Conservation (phyloP, 331 rosid species). For the Saraca asoca region DNA sequence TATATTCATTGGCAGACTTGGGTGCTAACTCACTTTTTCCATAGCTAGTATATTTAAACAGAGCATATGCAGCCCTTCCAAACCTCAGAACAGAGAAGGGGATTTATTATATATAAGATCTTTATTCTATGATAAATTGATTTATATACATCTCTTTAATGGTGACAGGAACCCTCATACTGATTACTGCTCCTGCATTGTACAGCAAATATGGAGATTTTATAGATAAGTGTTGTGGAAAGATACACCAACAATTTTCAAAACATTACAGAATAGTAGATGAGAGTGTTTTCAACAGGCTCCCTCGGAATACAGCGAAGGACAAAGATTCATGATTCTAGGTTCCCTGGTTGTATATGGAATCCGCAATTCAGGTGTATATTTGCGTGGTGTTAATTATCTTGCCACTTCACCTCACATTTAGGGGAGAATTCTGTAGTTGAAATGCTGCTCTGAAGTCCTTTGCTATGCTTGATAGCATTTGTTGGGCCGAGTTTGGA, state of each 20-base stretch:
- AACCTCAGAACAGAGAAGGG: background rate
- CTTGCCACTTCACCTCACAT: conserved; percentile 1
- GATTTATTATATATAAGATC: conserved; percentile 3
- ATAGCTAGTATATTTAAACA: background rate
- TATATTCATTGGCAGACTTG: background rate
- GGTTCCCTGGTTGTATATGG: conserved; percentile 4
- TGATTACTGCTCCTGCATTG: conserved; percentile 73
- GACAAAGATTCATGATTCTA: conserved; percentile 64
- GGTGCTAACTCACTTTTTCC: background rate
- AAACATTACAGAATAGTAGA: conserved; percentile 83
- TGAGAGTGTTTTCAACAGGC: conserved; percentile 67
- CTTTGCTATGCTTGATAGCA: conserved; percentile 11
- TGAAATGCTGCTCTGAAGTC: conserved; percentile 21
- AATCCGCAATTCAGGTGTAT: background rate
- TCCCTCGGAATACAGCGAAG: conserved; percentile 58
- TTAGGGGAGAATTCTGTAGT: conserved; percentile 27
- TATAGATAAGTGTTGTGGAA: conserved; percentile 63
- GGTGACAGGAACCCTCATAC: conserved; percentile 68
- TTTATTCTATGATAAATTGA: background rate
- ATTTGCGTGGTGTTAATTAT: background rate
- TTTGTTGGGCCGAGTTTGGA: background rate
- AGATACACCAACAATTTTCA: conserved; percentile 69
- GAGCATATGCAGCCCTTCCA: conserved; percentile 3
- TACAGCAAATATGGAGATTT: conserved; percentile 59
- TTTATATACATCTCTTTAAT: conserved; percentile 28